Evolutionary conservation across 2,329 filamentous ascomycete species (phyloP).

Genomic region (Colletotrichum scovillei): DNA sequence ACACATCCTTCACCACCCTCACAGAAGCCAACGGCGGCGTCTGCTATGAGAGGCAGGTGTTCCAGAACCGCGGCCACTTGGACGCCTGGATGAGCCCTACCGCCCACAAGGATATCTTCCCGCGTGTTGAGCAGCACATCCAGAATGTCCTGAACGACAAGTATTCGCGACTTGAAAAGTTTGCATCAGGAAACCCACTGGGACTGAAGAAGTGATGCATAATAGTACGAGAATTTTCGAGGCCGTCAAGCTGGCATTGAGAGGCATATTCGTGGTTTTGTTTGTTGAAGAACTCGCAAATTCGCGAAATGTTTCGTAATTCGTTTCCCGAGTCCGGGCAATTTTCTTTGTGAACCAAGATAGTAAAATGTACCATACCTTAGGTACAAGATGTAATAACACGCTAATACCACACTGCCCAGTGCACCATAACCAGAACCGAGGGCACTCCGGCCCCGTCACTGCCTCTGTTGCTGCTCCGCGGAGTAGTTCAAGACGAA

Average conservation of each 20-base stretch:
- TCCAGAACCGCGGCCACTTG: constrained; percentile 39
- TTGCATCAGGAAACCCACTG: not conserved
- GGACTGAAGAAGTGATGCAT: not conserved
- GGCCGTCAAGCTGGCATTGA: not conserved
- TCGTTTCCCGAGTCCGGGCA: not conserved
- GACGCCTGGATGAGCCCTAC: constrained; percentile 42
- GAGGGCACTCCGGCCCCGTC: too few species aligned
- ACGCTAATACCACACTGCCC: not conserved
- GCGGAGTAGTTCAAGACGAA: too few species aligned
- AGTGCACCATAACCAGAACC: not conserved
- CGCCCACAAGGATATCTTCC: constrained; percentile 39
- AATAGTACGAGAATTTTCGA: not conserved
- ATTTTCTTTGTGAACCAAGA: not conserved
- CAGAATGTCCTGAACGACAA: constrained; percentile 1
- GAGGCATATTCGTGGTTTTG: not conserved
- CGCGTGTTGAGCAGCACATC: constrained; percentile 32
- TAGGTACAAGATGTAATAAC: not conserved
- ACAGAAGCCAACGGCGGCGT: constrained; percentile 38
- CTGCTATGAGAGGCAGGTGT: constrained; percentile 42
- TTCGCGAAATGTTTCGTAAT: not conserved
- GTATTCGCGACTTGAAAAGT: not conserved
- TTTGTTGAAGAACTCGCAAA: not conserved
- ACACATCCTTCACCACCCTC: constrained; percentile 39
- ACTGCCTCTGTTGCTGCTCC: too few species aligned
- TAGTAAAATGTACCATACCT: not conserved